Conservation (phyloP, 2,329 filamentous ascomycete genomes). For the Aspergillus latus region DNA sequence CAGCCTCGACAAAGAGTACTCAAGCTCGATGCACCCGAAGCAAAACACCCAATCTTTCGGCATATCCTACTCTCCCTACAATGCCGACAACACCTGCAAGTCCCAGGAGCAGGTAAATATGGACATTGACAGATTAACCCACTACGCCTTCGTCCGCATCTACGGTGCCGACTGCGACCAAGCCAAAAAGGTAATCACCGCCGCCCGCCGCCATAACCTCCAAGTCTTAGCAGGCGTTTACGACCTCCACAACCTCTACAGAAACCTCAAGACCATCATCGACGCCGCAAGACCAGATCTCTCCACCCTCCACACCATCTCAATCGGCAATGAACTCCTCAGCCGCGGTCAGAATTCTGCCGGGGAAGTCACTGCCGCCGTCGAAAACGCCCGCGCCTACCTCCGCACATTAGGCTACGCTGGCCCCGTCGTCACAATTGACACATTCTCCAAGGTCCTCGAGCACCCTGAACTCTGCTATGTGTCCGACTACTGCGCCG, state of each 20-base stretch:
- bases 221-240: conserved; percentile 76
- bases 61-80: conserved; percentile 61
- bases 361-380: conserved; percentile 55
- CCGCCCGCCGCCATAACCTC: conserved; percentile 63
- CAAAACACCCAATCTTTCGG: conserved; percentile 38
- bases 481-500: conserved; percentile 73
- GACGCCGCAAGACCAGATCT: conserved; percentile 63
- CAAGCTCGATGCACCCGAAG: background rate
- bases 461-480: conserved; percentile 68
- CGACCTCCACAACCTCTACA: conserved; percentile 57
- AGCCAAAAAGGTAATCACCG: conserved; percentile 60
- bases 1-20: conserved; percentile 1
- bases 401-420: conserved; percentile 65
- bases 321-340: conserved; percentile 79
- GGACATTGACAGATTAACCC: conserved; percentile 61
- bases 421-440: conserved; percentile 75
- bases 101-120: conserved; percentile 58
- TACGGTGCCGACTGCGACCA: conserved; percentile 82
- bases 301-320: conserved; percentile 67
- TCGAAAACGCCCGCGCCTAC: conserved; percentile 57
- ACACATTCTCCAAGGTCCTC: conserved; percentile 71
- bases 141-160: conserved; percentile 67
- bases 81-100: conserved; percentile 64
- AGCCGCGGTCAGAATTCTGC: conserved; percentile 60
- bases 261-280: conserved; percentile 63